Conservation (phyloP, 345 rosid genomes). For the Lagerstroemia speciosa region DNA sequence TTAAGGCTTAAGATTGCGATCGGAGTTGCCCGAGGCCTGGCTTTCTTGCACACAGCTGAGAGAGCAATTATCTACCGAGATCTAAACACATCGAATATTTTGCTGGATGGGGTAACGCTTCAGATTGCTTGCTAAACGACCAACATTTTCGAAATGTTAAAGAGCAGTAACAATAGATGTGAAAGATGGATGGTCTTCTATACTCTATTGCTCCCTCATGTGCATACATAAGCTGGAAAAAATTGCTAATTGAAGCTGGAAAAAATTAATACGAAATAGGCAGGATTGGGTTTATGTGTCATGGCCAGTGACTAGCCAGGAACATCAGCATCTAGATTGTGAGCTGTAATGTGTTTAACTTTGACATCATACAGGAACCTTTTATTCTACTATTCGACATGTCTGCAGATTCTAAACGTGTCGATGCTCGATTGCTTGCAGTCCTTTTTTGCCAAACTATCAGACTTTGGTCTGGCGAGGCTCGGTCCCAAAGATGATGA, state of each 20-base stretch:
- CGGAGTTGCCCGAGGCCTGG: slow-evolving; percentile 10
- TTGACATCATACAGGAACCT: neutral
- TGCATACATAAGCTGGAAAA: neutral
- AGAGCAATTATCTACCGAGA: slow-evolving; percentile 8
- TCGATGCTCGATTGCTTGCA: neutral
- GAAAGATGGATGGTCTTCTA: too few relatives aligned
- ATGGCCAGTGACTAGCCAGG: too few relatives aligned
- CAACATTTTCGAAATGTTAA: neutral
- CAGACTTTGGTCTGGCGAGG: slow-evolving; percentile 19
- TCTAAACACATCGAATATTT: slow-evolving; percentile 7
- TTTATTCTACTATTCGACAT: neutral
- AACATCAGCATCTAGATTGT: neutral
- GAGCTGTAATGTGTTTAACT: neutral
- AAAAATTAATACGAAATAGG: neutral
- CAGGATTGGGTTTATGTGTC: neutral
- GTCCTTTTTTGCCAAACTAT: slow-evolving; percentile 10
- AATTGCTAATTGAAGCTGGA: neutral
- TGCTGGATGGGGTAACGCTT: slow-evolving; percentile 12
- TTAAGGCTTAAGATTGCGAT: slow-evolving; percentile 8
- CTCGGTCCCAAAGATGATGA: slow-evolving; percentile 4
- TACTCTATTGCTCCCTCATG: neutral
- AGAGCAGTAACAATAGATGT: neutral
- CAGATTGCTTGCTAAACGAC: neutral
- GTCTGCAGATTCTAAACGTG: neutral
- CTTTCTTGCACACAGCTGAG: slow-evolving; percentile 8